Conservation (phyloP, 495 filamentous ascomycete species). For the Neurospora discreta region DNA sequence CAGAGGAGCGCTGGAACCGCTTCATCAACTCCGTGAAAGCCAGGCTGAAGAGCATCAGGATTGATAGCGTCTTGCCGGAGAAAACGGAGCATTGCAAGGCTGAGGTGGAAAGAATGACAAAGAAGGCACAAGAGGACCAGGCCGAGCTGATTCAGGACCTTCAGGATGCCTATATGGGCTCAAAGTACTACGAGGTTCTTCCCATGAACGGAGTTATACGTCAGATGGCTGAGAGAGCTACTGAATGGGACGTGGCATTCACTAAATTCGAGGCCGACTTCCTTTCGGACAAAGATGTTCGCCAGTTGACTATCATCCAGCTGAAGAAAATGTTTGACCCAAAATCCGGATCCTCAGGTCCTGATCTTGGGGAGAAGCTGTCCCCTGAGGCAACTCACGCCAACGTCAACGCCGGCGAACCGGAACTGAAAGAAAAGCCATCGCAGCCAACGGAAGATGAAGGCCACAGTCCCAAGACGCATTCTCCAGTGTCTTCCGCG, state of each 20-base stretch:
- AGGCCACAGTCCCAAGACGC: neutral
- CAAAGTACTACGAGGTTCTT: constrained; percentile 92
- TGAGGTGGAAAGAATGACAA: constrained; percentile 65
- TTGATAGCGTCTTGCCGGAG: constrained; percentile 80
- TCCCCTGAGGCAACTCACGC: constrained; percentile 9
- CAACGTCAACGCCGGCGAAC: neutral
- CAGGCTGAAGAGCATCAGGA: constrained; percentile 76
- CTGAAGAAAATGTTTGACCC: constrained; percentile 79
- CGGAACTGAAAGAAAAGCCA: neutral
- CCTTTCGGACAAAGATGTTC: constrained; percentile 96
- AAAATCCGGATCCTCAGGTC: constrained; percentile 2
- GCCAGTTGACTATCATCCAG: constrained; percentile 80
- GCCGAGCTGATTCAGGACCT: constrained; percentile 57
- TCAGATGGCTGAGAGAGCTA: constrained; percentile 82
- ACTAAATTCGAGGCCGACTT: constrained; percentile 85
- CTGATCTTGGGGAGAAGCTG: constrained; percentile 20
- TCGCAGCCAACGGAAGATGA: neutral
- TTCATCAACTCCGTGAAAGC: constrained; percentile 81
- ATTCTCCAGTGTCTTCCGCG: constrained; percentile 17
- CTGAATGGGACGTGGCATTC: constrained; percentile 87
- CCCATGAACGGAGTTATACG: constrained; percentile 81
- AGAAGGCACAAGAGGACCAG: constrained; percentile 74
- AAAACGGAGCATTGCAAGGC: constrained; percentile 67
- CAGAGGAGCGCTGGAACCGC: constrained; percentile 65
- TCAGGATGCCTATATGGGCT: constrained; percentile 81